Base-by-base conservation (phyloP, 495 filamentous ascomycete species). In the Aspergillus cristatus region DNA sequence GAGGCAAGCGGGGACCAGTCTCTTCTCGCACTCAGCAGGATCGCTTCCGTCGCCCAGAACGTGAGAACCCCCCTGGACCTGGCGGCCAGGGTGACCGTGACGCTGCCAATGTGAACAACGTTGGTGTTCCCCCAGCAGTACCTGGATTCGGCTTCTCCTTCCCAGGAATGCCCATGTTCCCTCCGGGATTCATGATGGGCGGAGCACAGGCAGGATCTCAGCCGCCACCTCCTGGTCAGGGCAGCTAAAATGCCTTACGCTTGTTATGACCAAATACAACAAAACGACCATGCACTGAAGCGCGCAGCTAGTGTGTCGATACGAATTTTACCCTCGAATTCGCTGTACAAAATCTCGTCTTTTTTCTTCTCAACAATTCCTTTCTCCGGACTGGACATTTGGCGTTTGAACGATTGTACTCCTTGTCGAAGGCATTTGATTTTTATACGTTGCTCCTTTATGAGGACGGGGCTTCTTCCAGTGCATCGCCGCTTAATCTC, bases 1-100 rank as follows among this genome's bases (percentile, higher is more conserved):
- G 78, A 18, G 83, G 83, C 28, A 76, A 74, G 46, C 78, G 81
- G 42, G 84, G 83, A 1, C 80, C 82, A 12, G 78, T 82, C 37
- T 86, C 82, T 1, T 78, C 72, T 37, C 75, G 81, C 8, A 63
- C 68, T 2, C 65, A 70, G 6, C 65, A 57, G 26, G 63, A 69
- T 47, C 60, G 62, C 28, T 61, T 54, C 48, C 63, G 63, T 29
- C 60, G 62, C 25, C 53, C 55, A 31, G 57, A 67, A 13, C 60
- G 58, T n/a, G 56, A 59, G 38, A 49, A 52, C 35, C 39, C 50
- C 24, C 47, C 37, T 25, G 41, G 41, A 24, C 25, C 32, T 32
- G 47, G 47, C 14, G 47, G 50, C 24, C 48, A 40, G 31, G 37
- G 41, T 18, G 55, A 58, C 36, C 50, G 55, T 45, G 50, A 71